phyloP scores from a whole-genome alignment of 106 monocot species.

The Apostasia ramifera region DNA sequence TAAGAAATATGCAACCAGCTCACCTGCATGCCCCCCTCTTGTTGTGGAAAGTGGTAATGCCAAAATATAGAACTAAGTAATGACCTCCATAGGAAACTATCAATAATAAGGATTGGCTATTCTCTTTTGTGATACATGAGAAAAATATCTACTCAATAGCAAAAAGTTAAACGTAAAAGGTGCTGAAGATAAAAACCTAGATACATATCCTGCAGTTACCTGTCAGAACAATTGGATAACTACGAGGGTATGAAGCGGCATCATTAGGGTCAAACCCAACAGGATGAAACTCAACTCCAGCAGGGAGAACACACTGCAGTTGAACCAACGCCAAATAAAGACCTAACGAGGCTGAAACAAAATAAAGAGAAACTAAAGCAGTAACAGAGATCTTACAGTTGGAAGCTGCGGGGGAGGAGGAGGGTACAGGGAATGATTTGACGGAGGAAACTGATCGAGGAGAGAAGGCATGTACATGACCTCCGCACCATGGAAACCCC shows the following conservation, averaged over 20 bases:
- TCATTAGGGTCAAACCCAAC: constrained; percentile 68
- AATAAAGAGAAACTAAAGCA: neutral
- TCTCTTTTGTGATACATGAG: neutral
- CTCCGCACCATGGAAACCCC: constrained; percentile 61
- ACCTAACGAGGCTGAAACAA: neutral
- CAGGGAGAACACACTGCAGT: constrained; percentile 94
- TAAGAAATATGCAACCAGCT: neutral
- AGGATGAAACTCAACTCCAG: constrained; percentile 75
- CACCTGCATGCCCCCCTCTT: neutral
- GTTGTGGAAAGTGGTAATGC: neutral
- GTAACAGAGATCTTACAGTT: constrained; percentile 35
- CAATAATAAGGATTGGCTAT: neutral
- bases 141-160: too few species aligned
- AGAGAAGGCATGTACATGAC: constrained; percentile 71
- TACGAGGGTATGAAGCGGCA: constrained; percentile 56
- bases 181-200: too few species aligned
- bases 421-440: constrained; percentile 76
- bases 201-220: constrained; percentile 30
- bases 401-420: constrained; percentile 97
- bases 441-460: constrained; percentile 82
- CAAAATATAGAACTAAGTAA: neutral
- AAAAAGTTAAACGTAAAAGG: too few species aligned
- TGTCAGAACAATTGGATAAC: constrained; percentile 95
- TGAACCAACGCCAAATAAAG: neutral
- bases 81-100: neutral